These are phyloP conservation scores for Medicago lupulina DNA, from an alignment of 306 rosid species.

Conservation along the genomic window DNA sequence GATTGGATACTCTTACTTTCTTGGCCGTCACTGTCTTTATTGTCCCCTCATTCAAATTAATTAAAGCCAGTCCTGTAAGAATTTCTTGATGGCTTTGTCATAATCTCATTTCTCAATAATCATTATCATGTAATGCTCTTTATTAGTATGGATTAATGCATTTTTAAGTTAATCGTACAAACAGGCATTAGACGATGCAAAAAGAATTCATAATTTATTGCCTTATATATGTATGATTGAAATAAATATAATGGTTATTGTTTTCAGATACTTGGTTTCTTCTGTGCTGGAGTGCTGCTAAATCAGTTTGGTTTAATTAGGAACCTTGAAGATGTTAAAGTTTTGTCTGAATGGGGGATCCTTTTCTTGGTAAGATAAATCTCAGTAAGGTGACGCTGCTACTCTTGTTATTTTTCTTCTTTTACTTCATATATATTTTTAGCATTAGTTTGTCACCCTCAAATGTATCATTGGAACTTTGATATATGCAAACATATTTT, in stretches of 20 bases:
- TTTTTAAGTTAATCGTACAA: no score
- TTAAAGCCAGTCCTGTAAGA: slow-evolving; percentile 67
- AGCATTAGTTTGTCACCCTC: slow-evolving; percentile 27
- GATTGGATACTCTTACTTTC: slow-evolving; percentile 88
- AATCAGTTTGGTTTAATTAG: slow-evolving; percentile 97
- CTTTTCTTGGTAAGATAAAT: slow-evolving; percentile 94
- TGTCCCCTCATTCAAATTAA: slow-evolving; percentile 82
- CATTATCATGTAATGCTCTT: background rate
- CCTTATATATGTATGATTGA: slow-evolving; percentile 27
- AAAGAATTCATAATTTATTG: slow-evolving; percentile 11
- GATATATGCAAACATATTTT: slow-evolving; percentile 29
- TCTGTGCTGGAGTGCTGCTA: slow-evolving; percentile 90
- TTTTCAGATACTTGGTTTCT: slow-evolving; percentile 97
- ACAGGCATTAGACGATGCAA: slow-evolving; percentile 11
- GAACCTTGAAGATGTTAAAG: slow-evolving; percentile 89
- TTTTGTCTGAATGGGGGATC: slow-evolving; percentile 97
- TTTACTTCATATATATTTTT: background rate
- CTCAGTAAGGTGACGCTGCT: slow-evolving; percentile 34
- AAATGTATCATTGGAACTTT: slow-evolving; percentile 26
- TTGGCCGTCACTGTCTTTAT: slow-evolving; percentile 81
- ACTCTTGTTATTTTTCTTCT: background rate
- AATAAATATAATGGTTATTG: slow-evolving; percentile 39
- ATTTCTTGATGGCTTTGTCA: slow-evolving; percentile 9
- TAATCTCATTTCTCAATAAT: slow-evolving; percentile 14
- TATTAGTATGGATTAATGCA: slow-evolving; percentile 20